Evolutionary conservation across 129 eudicot genomes (phyloP), one percentile per base, ranked within the genome.

Genomic region (Artemisia tridentata): DNA sequence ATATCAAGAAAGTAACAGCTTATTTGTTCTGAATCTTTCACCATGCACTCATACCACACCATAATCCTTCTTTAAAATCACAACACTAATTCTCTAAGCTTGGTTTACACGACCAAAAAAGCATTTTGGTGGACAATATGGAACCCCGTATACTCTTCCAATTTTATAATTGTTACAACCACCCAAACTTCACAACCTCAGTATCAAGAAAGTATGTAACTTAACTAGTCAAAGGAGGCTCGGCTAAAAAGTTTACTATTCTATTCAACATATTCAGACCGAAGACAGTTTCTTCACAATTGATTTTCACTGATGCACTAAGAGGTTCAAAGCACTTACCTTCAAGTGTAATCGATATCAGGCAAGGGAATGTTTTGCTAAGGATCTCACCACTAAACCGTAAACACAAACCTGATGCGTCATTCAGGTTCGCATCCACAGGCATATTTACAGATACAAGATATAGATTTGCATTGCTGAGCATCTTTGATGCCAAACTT

Each of bases 211-310:
- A 27, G 61, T 48, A 60, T 43, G 7, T 19, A 62, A 10, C 78
- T 38, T 67, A 78, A 77, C 67, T 56, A 56, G 66, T 61, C 61
- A 59, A 51, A 68, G 68, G 55, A 45, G 89, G 72, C 75, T 85
- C 96, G 27, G 87, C 83, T 80, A 93, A 79, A 79, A 89, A 87
- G 82, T 87, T 89, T 3, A 85, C 97, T 54, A 93, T 61, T 78
- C 90, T 87, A 71, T 93, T 93, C 80, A 93, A 75, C 68, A 93
- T 82, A 77, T 93, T 93, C 82, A 93, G 73, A 74, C 96, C 98
- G 85, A 93, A 93, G 56, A 93, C 97, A 63, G 98, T 93, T 77
- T 93, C 98, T 80, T 93, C 98, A 69, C 98, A 89, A 68, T 93
- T 93, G 83, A 89, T 81, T 75, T 93, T 93, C 34, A 89, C 96